phyloP scores from a whole-genome alignment of 345 rosid species.

The Gynandropsis gynandra region DNA sequence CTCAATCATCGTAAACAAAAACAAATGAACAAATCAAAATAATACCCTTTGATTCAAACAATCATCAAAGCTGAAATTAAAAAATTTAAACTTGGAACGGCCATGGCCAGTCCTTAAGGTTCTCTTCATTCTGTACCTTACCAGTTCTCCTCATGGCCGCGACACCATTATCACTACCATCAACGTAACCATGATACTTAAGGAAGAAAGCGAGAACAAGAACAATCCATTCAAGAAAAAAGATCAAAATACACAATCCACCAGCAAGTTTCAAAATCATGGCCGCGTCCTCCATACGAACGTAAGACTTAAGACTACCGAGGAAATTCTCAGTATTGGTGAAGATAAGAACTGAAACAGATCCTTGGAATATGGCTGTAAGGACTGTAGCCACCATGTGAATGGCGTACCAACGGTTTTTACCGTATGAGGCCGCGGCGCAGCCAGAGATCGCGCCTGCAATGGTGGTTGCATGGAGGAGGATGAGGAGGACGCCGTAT shows the following conservation, averaged over 20 bases:
- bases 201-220: conserved; percentile 84
- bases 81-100: conserved; percentile 64
- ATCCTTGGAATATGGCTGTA: conserved; percentile 88
- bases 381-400: conserved; percentile 83
- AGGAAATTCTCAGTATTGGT: conserved; percentile 63
- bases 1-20: background rate
- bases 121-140: conserved; percentile 73
- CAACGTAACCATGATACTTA: conserved; percentile 61
- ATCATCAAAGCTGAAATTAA: background rate
- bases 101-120: conserved; percentile 77
- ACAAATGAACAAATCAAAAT: conserved; percentile 21
- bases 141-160: conserved; percentile 45
- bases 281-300: conserved; percentile 73
- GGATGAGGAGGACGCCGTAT: conserved; percentile 42
- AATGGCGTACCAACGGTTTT: conserved; percentile 61
- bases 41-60: conserved; percentile 16
- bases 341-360: conserved; percentile 70
- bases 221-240: conserved; percentile 84
- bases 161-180: conserved; percentile 34
- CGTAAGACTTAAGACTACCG: conserved; percentile 62
- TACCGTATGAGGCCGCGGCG: conserved; percentile 42
- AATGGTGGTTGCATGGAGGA: conserved; percentile 41
- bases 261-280: conserved; percentile 76
- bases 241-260: conserved; percentile 61
- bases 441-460: conserved; percentile 64